phyloP scores from a whole-genome alignment of 2,329 filamentous ascomycete genomes.

The Claviceps capensis region DNA sequence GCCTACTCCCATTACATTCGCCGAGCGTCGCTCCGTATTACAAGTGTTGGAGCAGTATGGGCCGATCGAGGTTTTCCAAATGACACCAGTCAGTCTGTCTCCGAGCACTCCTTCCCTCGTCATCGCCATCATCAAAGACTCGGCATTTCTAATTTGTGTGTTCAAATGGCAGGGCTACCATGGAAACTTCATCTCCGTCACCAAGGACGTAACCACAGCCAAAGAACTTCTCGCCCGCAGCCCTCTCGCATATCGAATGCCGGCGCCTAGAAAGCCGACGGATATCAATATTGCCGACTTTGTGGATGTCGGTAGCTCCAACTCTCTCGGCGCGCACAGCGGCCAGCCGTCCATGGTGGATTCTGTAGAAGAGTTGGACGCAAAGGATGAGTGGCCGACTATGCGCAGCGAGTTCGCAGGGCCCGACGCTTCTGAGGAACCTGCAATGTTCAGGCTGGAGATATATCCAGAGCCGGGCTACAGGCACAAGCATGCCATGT shows the following conservation, averaged over 20 bases:
- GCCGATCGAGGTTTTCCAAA: conserved; percentile 38
- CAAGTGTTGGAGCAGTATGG: conserved; percentile 36
- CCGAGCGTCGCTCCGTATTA: conserved; percentile 41
- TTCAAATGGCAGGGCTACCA: conserved; percentile 25
- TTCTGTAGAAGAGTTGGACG: neutral
- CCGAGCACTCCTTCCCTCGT: neutral
- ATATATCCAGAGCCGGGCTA: conserved; percentile 26
- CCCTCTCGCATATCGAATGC: conserved; percentile 32
- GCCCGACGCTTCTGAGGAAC: conserved; percentile 3
- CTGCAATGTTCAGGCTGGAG: conserved; percentile 23
- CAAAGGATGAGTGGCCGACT: neutral
- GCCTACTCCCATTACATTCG: conserved; percentile 37
- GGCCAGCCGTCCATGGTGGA: conserved; percentile 1
- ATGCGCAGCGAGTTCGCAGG: neutral
- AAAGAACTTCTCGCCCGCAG: conserved; percentile 26
- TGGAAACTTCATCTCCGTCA: conserved; percentile 36
- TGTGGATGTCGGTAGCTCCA: conserved; percentile 9
- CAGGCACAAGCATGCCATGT: conserved; percentile 24
- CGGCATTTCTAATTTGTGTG: neutral
- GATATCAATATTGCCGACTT: conserved; percentile 22
- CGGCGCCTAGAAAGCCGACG: conserved; percentile 15
- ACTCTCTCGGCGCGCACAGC: conserved; percentile 3
- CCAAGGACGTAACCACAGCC: conserved; percentile 26
- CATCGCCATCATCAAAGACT: neutral
- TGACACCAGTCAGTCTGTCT: conserved; percentile 10